These are phyloP conservation scores for Rhynchospora pubera DNA, from an alignment of 176 grass and related monocot genomes.

Conservation along the genomic window DNA sequence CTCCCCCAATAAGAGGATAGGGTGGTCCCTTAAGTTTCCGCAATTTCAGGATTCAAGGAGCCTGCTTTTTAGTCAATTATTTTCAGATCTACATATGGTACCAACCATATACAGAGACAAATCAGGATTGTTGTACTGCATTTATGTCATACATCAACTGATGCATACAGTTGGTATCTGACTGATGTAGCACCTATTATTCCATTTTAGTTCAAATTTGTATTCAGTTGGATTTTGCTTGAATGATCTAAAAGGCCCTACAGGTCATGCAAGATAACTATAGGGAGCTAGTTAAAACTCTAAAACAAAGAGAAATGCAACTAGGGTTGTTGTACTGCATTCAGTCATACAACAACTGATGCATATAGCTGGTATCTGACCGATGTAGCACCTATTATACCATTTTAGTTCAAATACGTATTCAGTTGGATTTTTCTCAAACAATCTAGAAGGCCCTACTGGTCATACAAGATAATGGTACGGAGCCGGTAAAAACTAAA, in stretches of 20 bases:
- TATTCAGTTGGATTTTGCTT: background rate
- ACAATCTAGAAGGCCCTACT: too few species aligned
- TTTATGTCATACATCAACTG: background rate
- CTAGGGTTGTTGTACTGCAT: too few species aligned
- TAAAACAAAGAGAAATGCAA: too few species aligned
- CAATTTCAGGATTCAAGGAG: background rate
- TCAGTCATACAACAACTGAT: too few species aligned
- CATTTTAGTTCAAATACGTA: too few species aligned
- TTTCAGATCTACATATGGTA: background rate
- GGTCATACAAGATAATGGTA: too few species aligned
- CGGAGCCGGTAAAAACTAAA: background rate
- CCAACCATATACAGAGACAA: background rate
- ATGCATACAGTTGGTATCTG: background rate
- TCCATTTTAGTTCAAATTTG: background rate
- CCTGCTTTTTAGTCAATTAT: background rate
- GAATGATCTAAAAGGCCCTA: background rate
- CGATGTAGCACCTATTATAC: too few species aligned
- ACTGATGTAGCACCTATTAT: background rate
- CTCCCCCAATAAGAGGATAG: background rate
- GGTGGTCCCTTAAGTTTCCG: background rate
- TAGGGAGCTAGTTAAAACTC: too few species aligned
- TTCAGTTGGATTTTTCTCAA: too few species aligned
- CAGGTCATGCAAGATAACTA: background rate
- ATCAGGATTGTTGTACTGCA: background rate
- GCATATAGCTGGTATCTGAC: too few species aligned